phyloP scores from a whole-genome alignment of 176 grass and related monocot species.

The Carex myosuroides region DNA sequence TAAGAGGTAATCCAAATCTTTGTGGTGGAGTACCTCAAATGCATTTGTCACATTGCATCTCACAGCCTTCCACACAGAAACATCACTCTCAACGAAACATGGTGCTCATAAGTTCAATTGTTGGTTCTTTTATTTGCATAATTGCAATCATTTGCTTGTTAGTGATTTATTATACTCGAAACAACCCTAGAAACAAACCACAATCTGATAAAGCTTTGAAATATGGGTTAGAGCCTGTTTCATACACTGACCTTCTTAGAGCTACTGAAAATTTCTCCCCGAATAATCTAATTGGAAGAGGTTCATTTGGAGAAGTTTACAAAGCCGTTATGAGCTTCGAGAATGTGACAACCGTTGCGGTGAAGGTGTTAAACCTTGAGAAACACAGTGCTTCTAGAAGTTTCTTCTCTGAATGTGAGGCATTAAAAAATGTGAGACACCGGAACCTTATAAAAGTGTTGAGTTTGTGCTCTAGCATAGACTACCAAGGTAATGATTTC shows the following conservation, averaged over 20 bases:
- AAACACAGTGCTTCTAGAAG: slow-evolving; percentile 29
- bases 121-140: neutral
- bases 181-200: no score
- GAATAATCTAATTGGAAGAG: slow-evolving; percentile 24
- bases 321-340: slow-evolving; percentile 23
- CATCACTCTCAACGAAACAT: neutral
- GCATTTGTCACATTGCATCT: neutral
- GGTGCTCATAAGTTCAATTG: neutral
- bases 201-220: neutral
- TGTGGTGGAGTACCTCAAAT: slow-evolving; percentile 26
- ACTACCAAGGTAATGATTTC: slow-evolving; percentile 39
- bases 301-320: slow-evolving; percentile 39
- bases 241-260: slow-evolving; percentile 31
- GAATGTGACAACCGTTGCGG: slow-evolving; percentile 14
- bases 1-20: slow-evolving; percentile 21
- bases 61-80: neutral
- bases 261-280: slow-evolving; percentile 36
- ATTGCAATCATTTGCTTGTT: neutral
- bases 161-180: no score
- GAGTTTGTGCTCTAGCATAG: slow-evolving; percentile 35
- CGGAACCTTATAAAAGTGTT: slow-evolving; percentile 39
- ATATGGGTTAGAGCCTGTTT: slow-evolving; percentile 14
- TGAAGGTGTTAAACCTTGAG: slow-evolving; percentile 47
- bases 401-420: slow-evolving; percentile 40
- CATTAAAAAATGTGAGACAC: slow-evolving; percentile 33